Evolutionary conservation across 2,329 filamentous ascomycete species (phyloP).

Genomic region (Ascochyta clinopodiicola): DNA sequence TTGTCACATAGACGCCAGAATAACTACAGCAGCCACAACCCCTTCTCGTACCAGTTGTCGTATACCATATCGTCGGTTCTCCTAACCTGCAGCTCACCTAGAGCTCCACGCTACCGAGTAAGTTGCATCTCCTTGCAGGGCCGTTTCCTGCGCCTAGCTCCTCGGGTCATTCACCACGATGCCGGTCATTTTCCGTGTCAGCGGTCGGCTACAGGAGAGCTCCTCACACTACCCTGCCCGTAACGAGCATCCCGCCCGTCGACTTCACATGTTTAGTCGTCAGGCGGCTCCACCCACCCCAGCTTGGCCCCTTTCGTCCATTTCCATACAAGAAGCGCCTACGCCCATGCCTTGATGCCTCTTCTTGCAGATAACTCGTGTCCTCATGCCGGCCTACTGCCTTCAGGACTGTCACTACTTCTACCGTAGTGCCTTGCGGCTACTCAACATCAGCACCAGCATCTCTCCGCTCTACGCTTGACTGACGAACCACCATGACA

Average conservation of each 20-base stretch:
- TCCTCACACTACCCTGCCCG: conserved; percentile 34
- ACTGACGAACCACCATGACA: conserved; percentile 63
- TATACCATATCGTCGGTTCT: neutral
- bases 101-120: conserved; percentile 37
- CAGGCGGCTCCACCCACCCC: conserved; percentile 26
- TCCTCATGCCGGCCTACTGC: conserved; percentile 77
- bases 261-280: conserved; percentile 44
- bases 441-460: conserved; percentile 79
- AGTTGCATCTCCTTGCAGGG: conserved; percentile 33
- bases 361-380: conserved; percentile 28
- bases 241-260: conserved; percentile 37
- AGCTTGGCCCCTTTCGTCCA: conserved; percentile 44
- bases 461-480: conserved; percentile 79
- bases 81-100: conserved; percentile 23
- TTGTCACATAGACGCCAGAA: conserved; percentile 24
- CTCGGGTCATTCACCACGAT: conserved; percentile 37
- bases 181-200: conserved; percentile 43
- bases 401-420: conserved; percentile 92
- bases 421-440: conserved; percentile 86
- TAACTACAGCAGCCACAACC: conserved; percentile 33
- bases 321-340: conserved; percentile 40
- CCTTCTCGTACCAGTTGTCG: neutral
- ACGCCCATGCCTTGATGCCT: conserved; percentile 18
- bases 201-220: conserved; percentile 35
- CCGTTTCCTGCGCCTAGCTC: conserved; percentile 9